Evolutionary conservation across 2,329 filamentous ascomycete genomes (phyloP).

Genomic region (Curvularia eragrostidis): DNA sequence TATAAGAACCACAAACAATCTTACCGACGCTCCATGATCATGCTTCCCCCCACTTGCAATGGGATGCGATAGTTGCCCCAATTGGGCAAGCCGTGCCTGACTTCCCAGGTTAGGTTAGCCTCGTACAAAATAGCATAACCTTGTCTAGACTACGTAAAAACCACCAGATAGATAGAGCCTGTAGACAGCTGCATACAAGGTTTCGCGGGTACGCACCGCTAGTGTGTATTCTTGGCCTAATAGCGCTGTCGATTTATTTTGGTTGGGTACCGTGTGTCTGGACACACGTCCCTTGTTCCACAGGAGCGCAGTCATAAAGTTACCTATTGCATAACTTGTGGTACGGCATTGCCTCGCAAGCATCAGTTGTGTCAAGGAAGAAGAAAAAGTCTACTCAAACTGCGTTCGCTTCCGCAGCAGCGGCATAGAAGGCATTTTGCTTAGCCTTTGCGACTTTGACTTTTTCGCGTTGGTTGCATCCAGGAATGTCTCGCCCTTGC

Average conservation of each 20-base stretch:
- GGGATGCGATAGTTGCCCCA: conserved; percentile 19
- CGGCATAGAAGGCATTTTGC: conserved; percentile 11
- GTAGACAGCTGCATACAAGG: neutral
- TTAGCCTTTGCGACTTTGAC: neutral
- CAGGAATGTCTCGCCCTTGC: conserved; percentile 34
- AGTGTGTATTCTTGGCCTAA: neutral
- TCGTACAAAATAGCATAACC: neutral
- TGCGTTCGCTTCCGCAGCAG: neutral
- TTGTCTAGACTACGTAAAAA: neutral
- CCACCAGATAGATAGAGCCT: neutral
- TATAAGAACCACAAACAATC: neutral
- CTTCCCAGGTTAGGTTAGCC: conserved; percentile 19
- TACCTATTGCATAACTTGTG: neutral
- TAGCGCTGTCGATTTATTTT: neutral
- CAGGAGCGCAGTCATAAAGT: neutral
- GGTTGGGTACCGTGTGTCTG: neutral
- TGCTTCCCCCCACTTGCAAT: neutral
- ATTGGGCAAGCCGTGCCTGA: conserved; percentile 24
- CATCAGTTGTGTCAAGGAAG: neutral
- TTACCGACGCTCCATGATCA: neutral
- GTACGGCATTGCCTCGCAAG: neutral
- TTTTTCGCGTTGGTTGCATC: conserved; percentile 21
- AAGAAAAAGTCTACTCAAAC: neutral
- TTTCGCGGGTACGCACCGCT: neutral
- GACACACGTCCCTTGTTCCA: neutral